Evolutionary conservation across 768 basidiomycete species (phyloP), one percentile per base, ranked within the genome.

Genomic region (Amanita pseudoporphyria): DNA sequence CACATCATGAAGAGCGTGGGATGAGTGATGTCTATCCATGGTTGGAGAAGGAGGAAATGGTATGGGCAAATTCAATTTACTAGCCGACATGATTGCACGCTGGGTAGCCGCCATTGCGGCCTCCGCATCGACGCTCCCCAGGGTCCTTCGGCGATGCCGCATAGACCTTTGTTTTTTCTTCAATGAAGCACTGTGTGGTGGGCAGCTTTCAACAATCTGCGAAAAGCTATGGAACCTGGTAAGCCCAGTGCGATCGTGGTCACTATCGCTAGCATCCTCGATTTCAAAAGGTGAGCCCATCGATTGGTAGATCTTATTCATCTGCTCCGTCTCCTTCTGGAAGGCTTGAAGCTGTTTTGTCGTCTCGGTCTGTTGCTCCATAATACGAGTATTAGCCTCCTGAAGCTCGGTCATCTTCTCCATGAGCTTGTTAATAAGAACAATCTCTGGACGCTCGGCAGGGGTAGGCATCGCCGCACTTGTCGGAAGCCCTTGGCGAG

Each of bases 351-450:
- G 68, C 52, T 81, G 79, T 33, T 67, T 67, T 5, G 73, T 64
- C 0, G 87, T 87, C 56, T 77, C 73, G 1, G 62, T 63, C 59
- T 90, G 87, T 53, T 84, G 79, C 49, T 72, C 67, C 18, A 78
- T 67, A 36, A 91, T 87, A 49, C 77, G 74, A 6, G 67, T 54
- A 55, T 91, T 91, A 2, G 84, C 77, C 33, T 80, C 74, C 58
- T 91, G 86, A 1, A 91, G 71, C 60, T 91, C 87, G 41, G 74
- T 71, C 45, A 91, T 84, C 66, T 91, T 91, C 13, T 67, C 59
- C 37, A 89, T 65, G 6, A 91, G 75, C 60, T 87, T 82, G 9
- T 78, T 69, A n/a, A 90, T 75, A 46, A 91, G 70, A 54, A 63
- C 67, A 55, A 71, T 78, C 63, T 82, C 74, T 52, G 55, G 71